Base-by-base conservation (phyloP, 164 flowering plant genomes). In the Kalanchoe fedtschenkoi region DNA sequence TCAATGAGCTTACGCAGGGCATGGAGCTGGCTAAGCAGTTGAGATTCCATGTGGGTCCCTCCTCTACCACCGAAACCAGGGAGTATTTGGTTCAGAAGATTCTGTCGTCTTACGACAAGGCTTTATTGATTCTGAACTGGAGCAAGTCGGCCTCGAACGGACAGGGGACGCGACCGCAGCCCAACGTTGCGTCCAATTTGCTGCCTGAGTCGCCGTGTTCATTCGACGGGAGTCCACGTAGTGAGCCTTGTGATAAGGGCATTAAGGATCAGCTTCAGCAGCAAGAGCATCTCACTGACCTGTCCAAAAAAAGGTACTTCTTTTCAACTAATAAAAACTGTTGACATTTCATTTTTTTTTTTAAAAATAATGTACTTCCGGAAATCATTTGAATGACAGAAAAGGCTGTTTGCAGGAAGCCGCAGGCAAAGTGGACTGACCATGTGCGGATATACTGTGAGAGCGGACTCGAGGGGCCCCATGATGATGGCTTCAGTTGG, bases 401-500 rank as follows among this genome's bases (percentile, higher is more conserved):
- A 37, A 37, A 37, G 13, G 14, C 39, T 37, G 39, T 56, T 69
- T 75, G 68, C 84, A 90, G 97, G 64, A 90, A 88, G 79, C 44
- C 60, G 28, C 2, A 67, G 71, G 81, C 87, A 1, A 73, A 65
- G 66, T 81, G 96, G 93, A 84, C 83, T 4, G 76, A 85, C 29
- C 82, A 82, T 60, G 83, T 86, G 33, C 74, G 70, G 54, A 75
- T 79, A 32, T 63, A 65, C 74, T 42, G 81, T 6, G 88, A 77
- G 28, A 75, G 60, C 6, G 84, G 91, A 9, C 64, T 81, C 1
- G 97, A 95, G 70, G 89, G 87, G 32, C 83, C 91, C 8, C 69
- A 67, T 29, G 96, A 86, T 14, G 99, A 95, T 69, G 91, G 96
- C 10, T 79, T 77, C 41, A 85, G 85, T 65, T 93, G 98, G 98